Evolutionary conservation across 176 grass and related monocot genomes (phyloP), one percentile per base, ranked within the genome.

Genomic region (Microstegium vimineum): DNA sequence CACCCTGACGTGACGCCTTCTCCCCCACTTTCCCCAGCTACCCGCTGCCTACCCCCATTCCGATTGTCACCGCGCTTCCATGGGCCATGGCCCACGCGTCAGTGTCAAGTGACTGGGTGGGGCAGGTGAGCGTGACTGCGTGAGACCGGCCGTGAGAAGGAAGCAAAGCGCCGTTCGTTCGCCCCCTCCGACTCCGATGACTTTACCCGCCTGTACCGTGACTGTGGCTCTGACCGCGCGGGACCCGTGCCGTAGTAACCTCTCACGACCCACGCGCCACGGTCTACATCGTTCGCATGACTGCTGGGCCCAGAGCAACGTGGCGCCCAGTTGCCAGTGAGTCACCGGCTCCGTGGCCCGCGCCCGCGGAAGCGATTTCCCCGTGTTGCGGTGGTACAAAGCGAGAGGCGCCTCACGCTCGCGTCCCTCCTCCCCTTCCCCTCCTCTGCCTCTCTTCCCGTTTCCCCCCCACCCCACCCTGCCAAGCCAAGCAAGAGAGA

Each of bases 361-460:
- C 1, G 26, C 4, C 4, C 11, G 18, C 15, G 10, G 25, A 36
- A 57, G 52, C 54, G 8, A 30, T 7, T 26, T 10, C 34, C 31
- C 25, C 8, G 4, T 20, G 77, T 59, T 56, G 18, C 69, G 76
- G 3, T 5, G 12, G 76, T 66, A 74, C 69, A 86, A 34, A 67
- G 77, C 45, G 77, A 86, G 70, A 67, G 69, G 69, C 77, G 61
- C 69, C 77, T 86, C 84, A 59, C 84, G 84, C 77, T 52, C 23
- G 47, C 64, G 72, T 81, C 82, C 43, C 41, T 17, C 43, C 66
- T 52, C 70, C 16, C 11, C 13, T 16, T 7, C 9, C 30, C 42
- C 10, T 4, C 4, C 8, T 32, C 23, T 36, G 35, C 4, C 12
- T n/a, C 9, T 20, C 83, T 47, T 27, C 26, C 10, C 27, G n/a